These are phyloP conservation scores for Avena sativa DNA, from an alignment of 176 grass and related monocot genomes.

Conservation along the genomic window DNA sequence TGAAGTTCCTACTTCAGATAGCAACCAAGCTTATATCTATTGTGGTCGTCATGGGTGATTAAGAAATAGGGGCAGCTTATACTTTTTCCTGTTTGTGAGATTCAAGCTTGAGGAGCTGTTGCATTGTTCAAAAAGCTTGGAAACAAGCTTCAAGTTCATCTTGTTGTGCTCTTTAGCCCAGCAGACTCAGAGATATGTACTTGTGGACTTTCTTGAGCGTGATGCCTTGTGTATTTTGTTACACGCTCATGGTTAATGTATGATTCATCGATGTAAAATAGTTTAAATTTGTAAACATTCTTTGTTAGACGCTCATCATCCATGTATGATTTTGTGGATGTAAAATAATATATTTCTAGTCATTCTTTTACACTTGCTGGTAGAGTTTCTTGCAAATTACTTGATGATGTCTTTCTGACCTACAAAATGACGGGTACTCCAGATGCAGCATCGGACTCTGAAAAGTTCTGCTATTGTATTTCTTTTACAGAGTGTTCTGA, in stretches of 20 bases:
- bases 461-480: background rate
- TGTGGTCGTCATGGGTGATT: background rate
- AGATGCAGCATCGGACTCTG: background rate
- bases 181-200: background rate
- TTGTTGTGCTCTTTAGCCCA: background rate
- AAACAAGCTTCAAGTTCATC: background rate
- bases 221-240: slow-evolving; percentile 24
- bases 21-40: slow-evolving; percentile 14
- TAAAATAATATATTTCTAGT: slow-evolving; percentile 20
- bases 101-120: slow-evolving; percentile 2
- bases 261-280: slow-evolving; percentile 43
- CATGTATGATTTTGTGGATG: slow-evolving; percentile 22
- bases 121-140: background rate
- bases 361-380: slow-evolving; percentile 26
- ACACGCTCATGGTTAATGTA: slow-evolving; percentile 4
- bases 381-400: background rate
- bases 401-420: background rate
- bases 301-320: background rate
- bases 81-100: slow-evolving; percentile 24
- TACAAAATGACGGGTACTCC: background rate
- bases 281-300: slow-evolving; percentile 18
- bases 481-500: background rate
- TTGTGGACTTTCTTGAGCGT: background rate
- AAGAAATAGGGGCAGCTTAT: background rate
- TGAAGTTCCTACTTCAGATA: slow-evolving; percentile 50